Base-by-base conservation (phyloP, 371 early-diverging fungal genomes). In the Batkoa obscura region DNA sequence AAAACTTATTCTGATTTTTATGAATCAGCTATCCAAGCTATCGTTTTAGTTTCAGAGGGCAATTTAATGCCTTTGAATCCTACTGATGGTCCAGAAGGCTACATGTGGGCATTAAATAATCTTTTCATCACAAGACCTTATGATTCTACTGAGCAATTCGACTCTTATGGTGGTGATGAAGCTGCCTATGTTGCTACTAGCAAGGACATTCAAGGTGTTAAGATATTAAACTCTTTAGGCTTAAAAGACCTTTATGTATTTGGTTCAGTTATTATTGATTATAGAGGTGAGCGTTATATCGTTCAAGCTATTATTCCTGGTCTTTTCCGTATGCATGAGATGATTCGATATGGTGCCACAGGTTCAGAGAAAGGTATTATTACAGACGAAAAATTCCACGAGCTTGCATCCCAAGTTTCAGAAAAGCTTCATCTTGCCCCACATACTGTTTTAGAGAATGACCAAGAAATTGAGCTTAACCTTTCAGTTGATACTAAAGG, bases 231-330 rank as follows among this genome's bases (percentile, higher is more conserved):
- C 66, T 76, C 80, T 37, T 67, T 85, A 34, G 88, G 88, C 60
- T 58, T 77, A 23, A 78, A 81, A 5, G 86, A 81, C 2, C 60
- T 91, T 17, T 78, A 83, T 66, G 88, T 90, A 0, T 66, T 93
- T 58, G 92, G 86, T 43, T 90, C 89, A 46, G 86, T 84, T 15
- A 77, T 93, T 39, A 80, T 94, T 23, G 95, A 95, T 58, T 93
- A 88, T 69, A 83, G 81, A 65, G 95, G 95, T 38, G 69, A 73
- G 12, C 84, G 95, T 54, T 72, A 92, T 31, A 82, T 93, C 31
- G 92, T 89, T 3, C 95, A 95, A 70, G 83, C 84, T 43, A 84
- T 95, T 52, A 88, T 94, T 12, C 93, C 95, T 34, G 92, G 90
- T 17, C 78, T 82, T 42, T 80, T 82, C 67, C 70, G 79, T 55